A percentile compares a stretch with the other conserved stretches of the same genome.
phyloP scores from a whole-genome alignment of 495 filamentous ascomycete genomes.

The Xylaria curta region DNA sequence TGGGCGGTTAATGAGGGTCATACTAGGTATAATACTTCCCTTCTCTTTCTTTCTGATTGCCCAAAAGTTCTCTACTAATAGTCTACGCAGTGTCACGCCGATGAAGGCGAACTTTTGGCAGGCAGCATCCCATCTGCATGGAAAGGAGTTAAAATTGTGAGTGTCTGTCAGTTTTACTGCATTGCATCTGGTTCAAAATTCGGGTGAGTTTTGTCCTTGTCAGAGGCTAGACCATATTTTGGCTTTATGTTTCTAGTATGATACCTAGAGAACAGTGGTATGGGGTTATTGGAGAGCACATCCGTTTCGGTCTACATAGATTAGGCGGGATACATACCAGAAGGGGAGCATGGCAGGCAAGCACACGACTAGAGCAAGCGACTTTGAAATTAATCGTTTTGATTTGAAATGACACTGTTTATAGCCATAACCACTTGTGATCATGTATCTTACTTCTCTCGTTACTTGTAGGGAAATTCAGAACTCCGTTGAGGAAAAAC shows the following conservation, averaged over 20 bases:
- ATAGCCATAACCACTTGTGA: slow-evolving; percentile 12
- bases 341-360: neutral
- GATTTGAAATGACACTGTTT: slow-evolving; percentile 18
- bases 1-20: slow-evolving; percentile 89
- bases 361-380: neutral
- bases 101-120: slow-evolving; percentile 93
- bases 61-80: slow-evolving; percentile 19
- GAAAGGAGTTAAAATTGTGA: slow-evolving; percentile 88
- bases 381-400: slow-evolving; percentile 8
- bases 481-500: slow-evolving; percentile 25
- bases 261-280: slow-evolving; percentile 22
- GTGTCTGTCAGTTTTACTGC: slow-evolving; percentile 54
- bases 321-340: neutral
- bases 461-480: slow-evolving; percentile 32
- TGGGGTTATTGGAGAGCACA: neutral
- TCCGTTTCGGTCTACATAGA: slow-evolving; percentile 12
- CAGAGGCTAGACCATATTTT: slow-evolving; percentile 14
- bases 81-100: slow-evolving; percentile 74
- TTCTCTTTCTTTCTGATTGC: neutral
- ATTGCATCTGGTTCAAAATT: slow-evolving; percentile 36
- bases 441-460: slow-evolving; percentile 35
- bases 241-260: slow-evolving; percentile 34
- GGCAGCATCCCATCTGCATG: slow-evolving; percentile 61
- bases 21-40: slow-evolving; percentile 70
- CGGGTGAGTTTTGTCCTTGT: slow-evolving; percentile 22